Percentiles rank a stretch among this genome's conserved stretches.
These are phyloP conservation scores for Colletotrichum sp. DNA, from an alignment of 2,329 filamentous ascomycete species.

Conservation along the genomic window DNA sequence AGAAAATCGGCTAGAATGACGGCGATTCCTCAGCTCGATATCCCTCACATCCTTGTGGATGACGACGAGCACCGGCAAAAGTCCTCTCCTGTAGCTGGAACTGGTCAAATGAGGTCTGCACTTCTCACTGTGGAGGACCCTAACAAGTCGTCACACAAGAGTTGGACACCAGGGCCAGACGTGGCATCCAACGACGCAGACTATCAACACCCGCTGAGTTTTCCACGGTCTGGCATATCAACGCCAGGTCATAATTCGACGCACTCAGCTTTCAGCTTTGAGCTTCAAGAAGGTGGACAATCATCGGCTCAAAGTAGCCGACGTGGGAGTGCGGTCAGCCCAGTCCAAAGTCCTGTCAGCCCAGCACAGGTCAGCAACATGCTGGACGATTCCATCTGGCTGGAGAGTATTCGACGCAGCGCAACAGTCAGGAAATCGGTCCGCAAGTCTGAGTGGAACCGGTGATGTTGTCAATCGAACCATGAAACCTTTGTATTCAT, in stretches of 20 bases:
- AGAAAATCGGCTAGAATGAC: slow-evolving; percentile 81
- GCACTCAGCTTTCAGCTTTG: slow-evolving; percentile 63
- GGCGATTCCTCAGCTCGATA: slow-evolving; percentile 76
- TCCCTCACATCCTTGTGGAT: slow-evolving; percentile 91
- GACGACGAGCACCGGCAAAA: slow-evolving; percentile 53
- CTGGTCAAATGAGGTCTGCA: slow-evolving; percentile 30
- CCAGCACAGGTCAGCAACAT: slow-evolving; percentile 82
- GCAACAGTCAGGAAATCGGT: slow-evolving; percentile 68
- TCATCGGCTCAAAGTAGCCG: slow-evolving; percentile 52
- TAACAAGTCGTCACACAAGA: slow-evolving; percentile 40
- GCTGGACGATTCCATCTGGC: slow-evolving; percentile 90
- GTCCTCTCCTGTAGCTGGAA: slow-evolving; percentile 24
- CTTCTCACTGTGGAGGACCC: slow-evolving; percentile 41
- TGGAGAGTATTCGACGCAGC: slow-evolving; percentile 88
- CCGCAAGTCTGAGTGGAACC: slow-evolving; percentile 14
- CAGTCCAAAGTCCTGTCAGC: slow-evolving; percentile 68
- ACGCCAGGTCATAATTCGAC: slow-evolving; percentile 48
- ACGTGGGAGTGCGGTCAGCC: slow-evolving; percentile 73
- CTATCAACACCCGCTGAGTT: slow-evolving; percentile 57
- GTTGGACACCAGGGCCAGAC: slow-evolving; percentile 48
- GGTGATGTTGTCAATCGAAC: neutral
- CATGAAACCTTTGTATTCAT: neutral
- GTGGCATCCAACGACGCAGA: slow-evolving; percentile 40
- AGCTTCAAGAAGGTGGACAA: slow-evolving; percentile 52
- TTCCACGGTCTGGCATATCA: slow-evolving; percentile 52